Conservation (phyloP, 2,329 filamentous ascomycete species). For the Aureobasidium melanogenum region DNA sequence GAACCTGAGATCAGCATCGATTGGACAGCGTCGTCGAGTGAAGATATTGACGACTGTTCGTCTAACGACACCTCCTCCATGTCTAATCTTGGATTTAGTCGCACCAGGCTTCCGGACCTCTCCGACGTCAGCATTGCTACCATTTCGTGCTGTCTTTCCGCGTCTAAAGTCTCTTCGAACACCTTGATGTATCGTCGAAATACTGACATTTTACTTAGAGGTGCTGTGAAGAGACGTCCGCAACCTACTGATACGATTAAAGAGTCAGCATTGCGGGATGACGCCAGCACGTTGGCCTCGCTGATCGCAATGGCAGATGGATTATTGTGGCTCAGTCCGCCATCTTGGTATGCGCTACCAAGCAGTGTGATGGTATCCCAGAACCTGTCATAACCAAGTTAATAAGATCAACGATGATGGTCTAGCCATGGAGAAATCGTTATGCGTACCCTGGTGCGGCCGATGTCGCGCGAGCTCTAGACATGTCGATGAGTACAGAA, state of each 20-base stretch:
- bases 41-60: background rate
- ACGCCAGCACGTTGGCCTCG: background rate
- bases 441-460: background rate
- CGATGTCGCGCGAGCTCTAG: background rate
- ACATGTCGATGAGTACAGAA: background rate
- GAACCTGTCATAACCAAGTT: background rate
- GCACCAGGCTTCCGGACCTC: background rate
- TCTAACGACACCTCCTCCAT: background rate
- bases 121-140: background rate
- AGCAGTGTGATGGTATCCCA: background rate
- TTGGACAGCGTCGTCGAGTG: background rate
- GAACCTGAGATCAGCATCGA: background rate
- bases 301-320: background rate
- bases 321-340: background rate
- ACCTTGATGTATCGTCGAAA: background rate
- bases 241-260: background rate
- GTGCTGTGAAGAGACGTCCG: background rate
- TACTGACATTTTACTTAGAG: background rate
- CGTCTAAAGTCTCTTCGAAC: background rate
- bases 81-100: background rate
- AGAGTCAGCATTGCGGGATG: background rate
- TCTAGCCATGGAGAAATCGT: background rate
- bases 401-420: background rate
- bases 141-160: background rate
- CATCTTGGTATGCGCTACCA: background rate